Base-by-base conservation (phyloP, 108 stramenopile species). In the Cylindrotheca fusiformis region DNA sequence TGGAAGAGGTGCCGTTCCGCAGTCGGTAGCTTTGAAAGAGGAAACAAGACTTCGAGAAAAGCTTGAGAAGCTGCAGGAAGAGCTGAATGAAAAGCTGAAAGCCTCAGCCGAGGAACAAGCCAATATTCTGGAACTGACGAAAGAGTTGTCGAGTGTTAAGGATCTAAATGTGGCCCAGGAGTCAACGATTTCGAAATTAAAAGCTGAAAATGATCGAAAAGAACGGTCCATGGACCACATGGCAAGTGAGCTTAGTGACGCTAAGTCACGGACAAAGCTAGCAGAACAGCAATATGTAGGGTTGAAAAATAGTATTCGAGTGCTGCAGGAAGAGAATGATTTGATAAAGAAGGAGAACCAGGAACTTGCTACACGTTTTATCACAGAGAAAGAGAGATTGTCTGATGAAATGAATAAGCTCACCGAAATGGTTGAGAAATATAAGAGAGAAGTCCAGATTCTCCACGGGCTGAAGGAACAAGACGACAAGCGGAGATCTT, bases 221-320 rank as follows among this genome's bases (percentile, higher is more conserved):
- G 77, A 90, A 32, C 69, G 75, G 22, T 74, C 84, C 44, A 77
- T 80, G 2, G 62, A 77, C 49, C 85, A 90, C 59, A 45, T 94
- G 25, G 73, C 61, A 18, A 63, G 71, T 12, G 67, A 94, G 69
- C 33, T 88, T 6, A 68, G 73, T 21, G 84, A 90, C 53, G 74
- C 85, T 14, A 73, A 85, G 65, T 76, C 81, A 5, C 49, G 72
- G 26, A 71, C 84, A 18, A 69, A 84, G 32, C 67, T 94, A 47
- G 87, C 92, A 18, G 92, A 88, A 61, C 75, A 84, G 48, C 92
- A 94, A 78, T 87, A 84, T 55, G 76, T 58, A 52, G 92, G 87
- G 19, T 63, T 94, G 17, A 94, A 94, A 55, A 74, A 86, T 50
- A 78, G 84, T 19, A 90, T 94, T 32, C 83, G 87, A 25, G 32